Percentiles rank a stretch among this genome's conserved stretches.
These are phyloP conservation scores for Trichosporon coremiiforme DNA, from an alignment of 1,284 basidiomycete genomes.

Conservation along the genomic window DNA sequence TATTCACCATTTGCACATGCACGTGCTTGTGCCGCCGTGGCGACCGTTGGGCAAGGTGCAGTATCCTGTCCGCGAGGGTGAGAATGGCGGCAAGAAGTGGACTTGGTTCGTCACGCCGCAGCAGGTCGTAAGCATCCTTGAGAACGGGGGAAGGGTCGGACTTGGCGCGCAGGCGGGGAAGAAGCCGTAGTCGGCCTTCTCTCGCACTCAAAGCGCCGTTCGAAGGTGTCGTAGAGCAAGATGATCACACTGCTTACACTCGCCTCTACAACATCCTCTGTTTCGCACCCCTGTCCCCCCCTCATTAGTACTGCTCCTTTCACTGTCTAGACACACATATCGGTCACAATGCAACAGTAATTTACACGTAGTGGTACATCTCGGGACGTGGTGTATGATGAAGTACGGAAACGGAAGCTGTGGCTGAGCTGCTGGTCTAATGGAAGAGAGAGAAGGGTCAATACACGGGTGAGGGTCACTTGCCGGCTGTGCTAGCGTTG, in stretches of 20 bases:
- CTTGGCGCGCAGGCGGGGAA: conserved; percentile 43
- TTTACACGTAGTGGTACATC: conserved; percentile 10
- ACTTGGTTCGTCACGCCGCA: conserved; percentile 73
- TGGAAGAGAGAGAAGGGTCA: neutral
- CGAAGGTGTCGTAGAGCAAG: no score
- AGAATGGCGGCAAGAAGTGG: conserved; percentile 64
- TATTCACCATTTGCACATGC: conserved; percentile 77
- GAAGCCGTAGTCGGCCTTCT: conserved; percentile 2
- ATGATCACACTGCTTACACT: no score
- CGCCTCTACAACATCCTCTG: no score
- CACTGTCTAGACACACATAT: neutral
- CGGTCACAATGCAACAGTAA: neutral
- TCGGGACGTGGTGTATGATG: neutral
- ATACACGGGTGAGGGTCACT: conserved; percentile 13
- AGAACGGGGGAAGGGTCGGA: conserved; percentile 62
- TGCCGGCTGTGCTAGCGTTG: conserved; percentile 13
- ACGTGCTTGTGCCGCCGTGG: conserved; percentile 73
- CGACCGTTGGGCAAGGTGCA: conserved; percentile 60
- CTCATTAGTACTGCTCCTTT: no score
- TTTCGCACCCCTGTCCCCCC: no score
- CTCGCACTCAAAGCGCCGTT: no score
- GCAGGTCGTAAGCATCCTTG: conserved; percentile 67
- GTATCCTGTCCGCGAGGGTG: conserved; percentile 61
- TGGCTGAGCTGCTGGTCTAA: conserved; percentile 6
- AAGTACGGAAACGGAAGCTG: neutral